Evolutionary conservation across 2,329 filamentous ascomycete species (phyloP).

Genomic region (Bimuria novae-zelandiae): DNA sequence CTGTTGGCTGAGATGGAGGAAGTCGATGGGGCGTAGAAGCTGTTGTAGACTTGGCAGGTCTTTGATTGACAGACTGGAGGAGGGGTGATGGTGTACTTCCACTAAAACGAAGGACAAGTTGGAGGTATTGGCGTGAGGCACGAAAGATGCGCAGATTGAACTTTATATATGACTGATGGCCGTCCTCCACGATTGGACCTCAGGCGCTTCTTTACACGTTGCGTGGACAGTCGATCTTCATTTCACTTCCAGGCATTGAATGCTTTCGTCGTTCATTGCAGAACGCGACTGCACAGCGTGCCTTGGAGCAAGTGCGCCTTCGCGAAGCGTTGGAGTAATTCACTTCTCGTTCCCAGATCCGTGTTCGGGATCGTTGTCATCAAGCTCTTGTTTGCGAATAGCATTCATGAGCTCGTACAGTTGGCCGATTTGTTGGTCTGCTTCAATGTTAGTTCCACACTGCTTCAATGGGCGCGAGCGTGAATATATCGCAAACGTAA

Average conservation of each 20-base stretch:
- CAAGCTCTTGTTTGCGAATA: conserved; percentile 62
- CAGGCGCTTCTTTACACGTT: background rate
- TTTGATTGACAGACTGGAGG: too few relatives aligned
- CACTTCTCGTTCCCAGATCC: conserved; percentile 34
- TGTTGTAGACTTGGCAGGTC: background rate
- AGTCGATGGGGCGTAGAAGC: background rate
- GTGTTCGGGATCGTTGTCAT: conserved; percentile 52
- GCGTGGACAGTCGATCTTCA: background rate
- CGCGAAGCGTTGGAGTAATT: conserved; percentile 6
- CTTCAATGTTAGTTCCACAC: conserved; percentile 7
- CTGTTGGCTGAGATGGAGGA: background rate
- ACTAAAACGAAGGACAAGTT: background rate
- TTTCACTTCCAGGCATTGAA: conserved; percentile 1
- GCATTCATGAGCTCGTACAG: conserved; percentile 92
- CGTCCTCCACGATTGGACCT: background rate
- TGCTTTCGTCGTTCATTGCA: background rate
- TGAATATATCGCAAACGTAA: conserved; percentile 19
- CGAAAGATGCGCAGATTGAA: background rate
- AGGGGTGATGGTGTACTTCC: too few relatives aligned
- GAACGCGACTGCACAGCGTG: background rate
- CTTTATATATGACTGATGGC: background rate
- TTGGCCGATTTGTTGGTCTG: conserved; percentile 91
- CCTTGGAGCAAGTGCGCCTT: background rate
- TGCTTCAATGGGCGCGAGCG: conserved; percentile 9
- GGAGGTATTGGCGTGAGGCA: background rate